Evolutionary conservation across 1,284 basidiomycete species (phyloP), one percentile per base, ranked within the genome.

Genomic region (Trametes sp.): DNA sequence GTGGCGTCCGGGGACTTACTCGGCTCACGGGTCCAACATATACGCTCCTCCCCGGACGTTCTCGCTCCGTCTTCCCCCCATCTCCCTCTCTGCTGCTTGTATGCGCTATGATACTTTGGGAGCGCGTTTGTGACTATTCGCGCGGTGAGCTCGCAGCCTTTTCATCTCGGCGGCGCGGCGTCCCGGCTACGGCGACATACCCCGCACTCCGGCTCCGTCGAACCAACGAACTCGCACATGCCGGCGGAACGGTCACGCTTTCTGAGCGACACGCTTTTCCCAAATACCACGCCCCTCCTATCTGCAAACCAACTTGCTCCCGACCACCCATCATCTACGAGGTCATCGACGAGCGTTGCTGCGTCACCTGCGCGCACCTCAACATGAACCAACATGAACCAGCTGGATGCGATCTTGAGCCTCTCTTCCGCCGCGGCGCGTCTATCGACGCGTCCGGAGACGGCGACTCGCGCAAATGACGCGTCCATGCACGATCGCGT

Each of bases 1-100:
- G 66, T 67, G 66, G 66, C 63, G 61, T 59, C 45, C 59, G 51
- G 58, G 59, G 58, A 33, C 54, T 60, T 64, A 55, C 51, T 64
- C 63, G 63, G 63, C 63, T 64, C 52, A 42, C 24, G 14, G 55
- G 48, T 33, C 54, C 41, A 64, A 61, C 63, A 64, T 64, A 64
- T 61, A 61, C 55, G 16, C 13, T 26, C 41, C 5, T 48, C 42
- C 29, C 26, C 31, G 33, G 26, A 14, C 33, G 59, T 48, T 41
- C 29, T 36, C 42, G 23, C 31, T 26, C 14, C 31, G 23, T 42
- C 38, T 36, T 23, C 7, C 23, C 31, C 21, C 19, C 38, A 6
- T 35, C 33, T n/a, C 52, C 28, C 26, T 28, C 16, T 51, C 28
- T 28, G 38, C 44, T 33, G 26, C 14, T 42, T 54, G n/a, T 42